phyloP scores from a whole-genome alignment of 257 asterid species.

The Solanum habrochaites region DNA sequence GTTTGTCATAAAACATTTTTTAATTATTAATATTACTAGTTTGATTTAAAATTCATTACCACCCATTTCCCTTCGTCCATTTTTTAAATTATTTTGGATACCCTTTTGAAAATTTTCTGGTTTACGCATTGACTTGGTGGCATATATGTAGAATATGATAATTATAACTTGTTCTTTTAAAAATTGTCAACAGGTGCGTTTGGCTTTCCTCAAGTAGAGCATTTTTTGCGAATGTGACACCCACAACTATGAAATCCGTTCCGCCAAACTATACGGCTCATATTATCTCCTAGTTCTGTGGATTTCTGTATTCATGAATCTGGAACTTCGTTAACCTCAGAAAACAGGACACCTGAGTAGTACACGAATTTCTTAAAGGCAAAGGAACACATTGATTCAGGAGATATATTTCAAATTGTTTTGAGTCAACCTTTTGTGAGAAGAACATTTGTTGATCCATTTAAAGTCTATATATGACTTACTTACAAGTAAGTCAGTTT shows the following conservation, averaged over 20 bases:
- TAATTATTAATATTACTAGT: no score
- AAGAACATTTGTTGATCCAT: constrained; percentile 49
- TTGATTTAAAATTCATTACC: no score
- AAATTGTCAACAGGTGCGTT: neutral
- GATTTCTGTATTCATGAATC: constrained; percentile 34
- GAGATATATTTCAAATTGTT: constrained; percentile 86
- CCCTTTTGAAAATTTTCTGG: no score
- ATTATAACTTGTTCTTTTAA: no score
- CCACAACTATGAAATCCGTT: no score
- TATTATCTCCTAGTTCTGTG: constrained; percentile 39
- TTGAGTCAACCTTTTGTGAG: constrained; percentile 81
- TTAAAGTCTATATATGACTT: constrained; percentile 28
- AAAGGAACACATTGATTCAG: constrained; percentile 74
- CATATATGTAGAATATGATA: neutral
- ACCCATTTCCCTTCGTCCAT: no score
- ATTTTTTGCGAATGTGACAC: no score
- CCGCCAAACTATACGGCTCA: no score
- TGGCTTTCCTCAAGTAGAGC: neutral
- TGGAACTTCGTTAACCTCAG: constrained; percentile 30
- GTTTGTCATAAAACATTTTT: no score
- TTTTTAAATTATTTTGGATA: no score
- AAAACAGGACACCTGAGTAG: constrained; percentile 66
- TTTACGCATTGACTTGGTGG: neutral
- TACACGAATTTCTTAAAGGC: constrained; percentile 65
- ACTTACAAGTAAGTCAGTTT: constrained; percentile 71